A percentile compares a stretch with the other conserved stretches of the same genome.
Conservation (phyloP, 1,139 yeast species). For the Pichia sp. region DNA sequence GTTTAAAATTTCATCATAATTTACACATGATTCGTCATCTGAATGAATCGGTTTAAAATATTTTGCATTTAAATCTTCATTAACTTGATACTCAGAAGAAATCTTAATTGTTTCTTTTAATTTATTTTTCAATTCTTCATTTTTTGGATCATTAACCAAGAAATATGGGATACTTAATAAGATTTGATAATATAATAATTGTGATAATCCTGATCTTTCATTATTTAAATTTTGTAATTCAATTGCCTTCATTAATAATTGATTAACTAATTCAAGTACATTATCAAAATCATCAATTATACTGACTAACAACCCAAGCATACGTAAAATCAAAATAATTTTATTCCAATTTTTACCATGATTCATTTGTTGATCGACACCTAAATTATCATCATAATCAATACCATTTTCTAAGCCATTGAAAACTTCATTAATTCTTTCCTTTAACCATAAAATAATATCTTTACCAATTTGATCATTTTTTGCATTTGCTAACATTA, state of each 20-base stretch:
- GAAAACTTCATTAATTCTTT: slow-evolving; percentile 61
- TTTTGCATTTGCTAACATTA: slow-evolving; percentile 61
- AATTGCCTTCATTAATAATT: slow-evolving; percentile 50
- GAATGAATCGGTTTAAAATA: background rate
- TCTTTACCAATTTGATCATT: slow-evolving; percentile 54
- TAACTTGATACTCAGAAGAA: slow-evolving; percentile 27
- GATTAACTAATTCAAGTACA: slow-evolving; percentile 46
- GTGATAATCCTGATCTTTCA: slow-evolving; percentile 54
- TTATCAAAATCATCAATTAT: slow-evolving; percentile 40
- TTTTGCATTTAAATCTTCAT: background rate
- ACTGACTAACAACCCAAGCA: slow-evolving; percentile 60
- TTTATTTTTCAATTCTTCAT: slow-evolving; percentile 32
- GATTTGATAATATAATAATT: slow-evolving; percentile 60
- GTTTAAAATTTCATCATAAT: slow-evolving; percentile 6
- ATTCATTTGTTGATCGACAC: slow-evolving; percentile 8
- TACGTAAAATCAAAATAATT: slow-evolving; percentile 64
- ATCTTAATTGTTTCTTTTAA: slow-evolving; percentile 41
- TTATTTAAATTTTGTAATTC: slow-evolving; percentile 41
- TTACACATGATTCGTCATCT: background rate
- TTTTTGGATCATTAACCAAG: slow-evolving; percentile 39
- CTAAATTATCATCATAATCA: slow-evolving; percentile 14
- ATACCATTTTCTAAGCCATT: slow-evolving; percentile 56
- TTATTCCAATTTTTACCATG: slow-evolving; percentile 67
- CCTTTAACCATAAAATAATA: slow-evolving; percentile 22
- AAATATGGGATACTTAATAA: slow-evolving; percentile 67